These are phyloP conservation scores for Rubroshorea leprosula DNA, from an alignment of 345 rosid species.

Conservation along the genomic window DNA sequence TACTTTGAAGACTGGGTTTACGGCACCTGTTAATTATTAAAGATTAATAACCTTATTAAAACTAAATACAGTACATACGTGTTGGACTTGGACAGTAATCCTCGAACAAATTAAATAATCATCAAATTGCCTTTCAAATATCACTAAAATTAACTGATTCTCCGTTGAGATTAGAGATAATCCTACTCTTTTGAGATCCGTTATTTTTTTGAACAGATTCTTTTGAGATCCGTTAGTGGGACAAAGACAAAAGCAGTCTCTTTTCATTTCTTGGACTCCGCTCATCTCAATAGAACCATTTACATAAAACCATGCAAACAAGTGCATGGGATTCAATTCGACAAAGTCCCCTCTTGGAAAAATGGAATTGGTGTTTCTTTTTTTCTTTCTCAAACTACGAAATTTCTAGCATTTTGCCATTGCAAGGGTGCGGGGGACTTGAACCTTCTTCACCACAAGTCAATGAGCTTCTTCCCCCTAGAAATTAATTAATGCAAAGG, in stretches of 20 bases:
- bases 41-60: no score
- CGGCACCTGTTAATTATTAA: no score
- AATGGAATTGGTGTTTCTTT: background rate
- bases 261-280: background rate
- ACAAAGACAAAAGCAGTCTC: background rate
- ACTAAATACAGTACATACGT: no score
- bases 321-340: constrained; percentile 25
- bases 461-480: constrained; percentile 21
- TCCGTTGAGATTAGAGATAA: no score
- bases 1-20: no score
- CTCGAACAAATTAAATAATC: no score
- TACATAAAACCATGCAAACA: constrained; percentile 23
- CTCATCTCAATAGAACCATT: background rate
- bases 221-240: no score
- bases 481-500: constrained; percentile 1
- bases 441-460: constrained; percentile 11
- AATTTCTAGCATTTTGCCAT: constrained; percentile 16
- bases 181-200: no score
- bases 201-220: no score
- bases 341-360: constrained; percentile 29
- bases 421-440: background rate
- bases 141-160: no score
- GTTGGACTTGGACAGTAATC: no score
- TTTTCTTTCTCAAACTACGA: constrained; percentile 15
- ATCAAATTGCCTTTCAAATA: no score